These are phyloP conservation scores for Backusella tarrabulga DNA, from an alignment of 192 early-diverging fungal species.

Conservation along the genomic window DNA sequence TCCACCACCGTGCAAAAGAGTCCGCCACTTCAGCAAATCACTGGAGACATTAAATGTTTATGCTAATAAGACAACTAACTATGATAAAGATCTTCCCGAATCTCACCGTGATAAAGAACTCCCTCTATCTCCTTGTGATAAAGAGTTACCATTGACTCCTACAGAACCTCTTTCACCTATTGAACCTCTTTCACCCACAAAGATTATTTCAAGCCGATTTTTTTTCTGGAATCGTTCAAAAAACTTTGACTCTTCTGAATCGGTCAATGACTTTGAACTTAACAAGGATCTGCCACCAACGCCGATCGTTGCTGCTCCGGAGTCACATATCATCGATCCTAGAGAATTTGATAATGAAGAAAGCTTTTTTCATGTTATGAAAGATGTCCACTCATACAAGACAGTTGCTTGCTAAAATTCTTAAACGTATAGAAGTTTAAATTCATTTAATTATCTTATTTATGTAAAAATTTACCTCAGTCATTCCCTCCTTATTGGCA, in stretches of 20 bases:
- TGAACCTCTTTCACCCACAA: neutral
- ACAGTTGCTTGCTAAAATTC: neutral
- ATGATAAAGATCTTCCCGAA: neutral
- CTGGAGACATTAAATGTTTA: neutral
- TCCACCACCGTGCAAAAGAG: neutral
- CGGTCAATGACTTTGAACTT: neutral
- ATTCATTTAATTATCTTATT: neutral
- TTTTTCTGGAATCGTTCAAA: slow-evolving; percentile 4
- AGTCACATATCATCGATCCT: neutral
- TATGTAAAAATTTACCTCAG: neutral
- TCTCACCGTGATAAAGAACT: neutral
- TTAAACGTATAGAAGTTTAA: neutral
- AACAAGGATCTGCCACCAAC: neutral
- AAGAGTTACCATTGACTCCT: neutral
- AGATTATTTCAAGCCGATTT: neutral
- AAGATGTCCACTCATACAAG: neutral
- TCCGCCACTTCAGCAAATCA: neutral
- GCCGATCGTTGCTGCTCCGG: neutral
- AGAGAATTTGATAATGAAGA: slow-evolving; percentile 2
- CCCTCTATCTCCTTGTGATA: neutral
- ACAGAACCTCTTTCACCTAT: neutral
- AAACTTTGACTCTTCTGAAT: neutral
- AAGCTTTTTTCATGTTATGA: neutral
- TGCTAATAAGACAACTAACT: neutral
- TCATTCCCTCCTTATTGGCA: neutral